Percentiles rank a stretch among this genome's conserved stretches.
These are phyloP conservation scores for Dryadomyces quercus-mongolicae DNA, from an alignment of 2,329 filamentous ascomycete species.

Conservation along the genomic window DNA sequence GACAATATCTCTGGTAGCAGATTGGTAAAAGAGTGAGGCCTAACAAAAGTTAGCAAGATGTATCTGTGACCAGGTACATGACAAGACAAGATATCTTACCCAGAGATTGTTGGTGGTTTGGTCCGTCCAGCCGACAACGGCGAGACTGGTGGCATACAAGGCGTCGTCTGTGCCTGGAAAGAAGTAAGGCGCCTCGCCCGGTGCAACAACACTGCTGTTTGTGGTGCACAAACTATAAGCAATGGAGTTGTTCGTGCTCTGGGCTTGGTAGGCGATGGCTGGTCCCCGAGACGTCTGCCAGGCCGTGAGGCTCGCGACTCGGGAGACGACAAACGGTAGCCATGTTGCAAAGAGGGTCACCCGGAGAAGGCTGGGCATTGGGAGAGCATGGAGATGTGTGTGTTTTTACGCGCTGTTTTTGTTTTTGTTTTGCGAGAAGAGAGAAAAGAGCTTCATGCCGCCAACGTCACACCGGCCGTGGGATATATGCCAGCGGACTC, in stretches of 20 bases:
- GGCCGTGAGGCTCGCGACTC: not conserved
- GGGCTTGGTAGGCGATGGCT: conserved; percentile 3
- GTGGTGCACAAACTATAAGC: conserved; percentile 4
- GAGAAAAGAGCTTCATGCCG: too few relatives aligned
- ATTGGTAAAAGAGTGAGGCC: conserved; percentile 4
- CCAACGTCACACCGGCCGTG: too few relatives aligned
- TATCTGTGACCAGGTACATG: not conserved
- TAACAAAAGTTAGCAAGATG: not conserved
- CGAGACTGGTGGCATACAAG: not conserved
- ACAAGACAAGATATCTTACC: not conserved
- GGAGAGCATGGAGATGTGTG: not conserved
- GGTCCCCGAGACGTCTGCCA: conserved; percentile 4
- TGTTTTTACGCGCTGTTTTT: too few relatives aligned
- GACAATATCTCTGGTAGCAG: not conserved
- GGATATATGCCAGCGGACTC: too few relatives aligned
- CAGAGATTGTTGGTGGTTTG: not conserved
- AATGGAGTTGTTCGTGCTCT: not conserved
- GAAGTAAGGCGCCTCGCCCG: not conserved
- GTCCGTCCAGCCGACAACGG: conserved; percentile 1
- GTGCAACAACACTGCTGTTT: not conserved
- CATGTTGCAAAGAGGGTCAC: not conserved
- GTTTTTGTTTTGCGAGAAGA: too few relatives aligned
- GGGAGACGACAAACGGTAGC: not conserved
- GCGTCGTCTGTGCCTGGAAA: not conserved
- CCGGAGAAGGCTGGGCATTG: not conserved